A percentile compares a stretch with the other conserved stretches of the same genome.
These are phyloP conservation scores for Tricholoma flavovirens DNA, from an alignment of 768 basidiomycete genomes.

Conservation along the genomic window DNA sequence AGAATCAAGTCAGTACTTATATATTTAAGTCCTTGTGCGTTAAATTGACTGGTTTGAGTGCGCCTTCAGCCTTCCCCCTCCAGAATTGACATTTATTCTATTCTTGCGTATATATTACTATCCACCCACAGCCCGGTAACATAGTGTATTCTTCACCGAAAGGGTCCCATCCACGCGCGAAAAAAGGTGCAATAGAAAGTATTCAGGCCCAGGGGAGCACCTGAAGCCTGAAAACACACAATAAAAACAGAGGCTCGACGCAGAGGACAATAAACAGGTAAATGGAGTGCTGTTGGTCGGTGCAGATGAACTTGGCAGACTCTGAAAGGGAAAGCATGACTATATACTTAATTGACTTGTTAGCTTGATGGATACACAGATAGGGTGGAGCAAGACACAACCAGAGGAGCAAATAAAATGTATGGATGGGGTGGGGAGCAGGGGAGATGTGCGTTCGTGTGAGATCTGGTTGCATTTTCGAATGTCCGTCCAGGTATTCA, in stretches of 20 bases:
- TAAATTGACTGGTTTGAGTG: too few relatives aligned
- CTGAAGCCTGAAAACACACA: constrained; percentile 2
- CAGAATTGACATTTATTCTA: background rate
- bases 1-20: too few relatives aligned
- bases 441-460: constrained; percentile 14
- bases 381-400: constrained; percentile 4
- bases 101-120: background rate
- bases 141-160: background rate
- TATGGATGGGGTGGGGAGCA: constrained; percentile 14
- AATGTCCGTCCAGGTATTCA: constrained; percentile 28
- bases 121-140: constrained; percentile 4
- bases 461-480: constrained; percentile 20
- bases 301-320: background rate
- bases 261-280: background rate
- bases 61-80: too few relatives aligned
- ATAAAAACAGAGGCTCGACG: constrained; percentile 5
- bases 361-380: constrained; percentile 15
- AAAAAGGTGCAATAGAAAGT: background rate
- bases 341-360: constrained; percentile 17
- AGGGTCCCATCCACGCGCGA: background rate
- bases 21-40: too few relatives aligned
- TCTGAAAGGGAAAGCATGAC: constrained; percentile 10
- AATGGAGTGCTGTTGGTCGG: background rate
- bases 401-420: constrained; percentile 10
- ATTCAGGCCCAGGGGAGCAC: background rate